A percentile compares a stretch with the other conserved stretches of the same genome.
Conservation (phyloP, 805 yeast genomes). For the Candida maltosa region DNA sequence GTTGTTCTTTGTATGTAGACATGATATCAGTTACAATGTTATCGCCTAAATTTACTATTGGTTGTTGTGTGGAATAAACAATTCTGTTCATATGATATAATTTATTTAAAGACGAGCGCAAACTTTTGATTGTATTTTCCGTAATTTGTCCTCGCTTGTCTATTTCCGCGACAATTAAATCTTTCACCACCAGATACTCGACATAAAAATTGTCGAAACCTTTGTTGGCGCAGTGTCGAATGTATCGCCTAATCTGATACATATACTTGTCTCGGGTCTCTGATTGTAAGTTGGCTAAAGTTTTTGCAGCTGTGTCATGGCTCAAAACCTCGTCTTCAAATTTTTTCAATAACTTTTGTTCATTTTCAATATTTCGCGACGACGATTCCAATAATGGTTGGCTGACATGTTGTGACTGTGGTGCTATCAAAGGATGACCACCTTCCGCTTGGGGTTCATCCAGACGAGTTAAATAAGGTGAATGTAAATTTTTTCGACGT, state of each 20-base stretch:
- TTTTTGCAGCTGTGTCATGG: slow-evolving; percentile 3
- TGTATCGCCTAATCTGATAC: slow-evolving; percentile 4
- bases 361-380: not conserved
- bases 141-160: slow-evolving; percentile 1
- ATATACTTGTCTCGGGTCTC: slow-evolving; percentile 6
- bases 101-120: slow-evolving; percentile 6
- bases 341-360: slow-evolving; percentile 1
- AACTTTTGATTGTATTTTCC: slow-evolving; percentile 5
- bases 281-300: not conserved
- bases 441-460: not conserved
- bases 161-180: not conserved
- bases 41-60: slow-evolving; percentile 5
- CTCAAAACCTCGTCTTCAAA: slow-evolving; percentile 6
- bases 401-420: not conserved
- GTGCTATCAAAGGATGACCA: not conserved
- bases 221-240: slow-evolving; percentile 4
- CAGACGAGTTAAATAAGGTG: not conserved
- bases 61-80: slow-evolving; percentile 3
- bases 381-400: not conserved
- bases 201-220: slow-evolving; percentile 6
- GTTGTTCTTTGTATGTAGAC: not conserved
- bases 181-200: slow-evolving; percentile 1
- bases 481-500: too few species aligned
- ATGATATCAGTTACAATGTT: slow-evolving; percentile 1
- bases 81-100: slow-evolving; percentile 5